Evolutionary conservation across 2,329 filamentous ascomycete genomes (phyloP).

Genomic region (Aspergillus novoparasiticus): DNA sequence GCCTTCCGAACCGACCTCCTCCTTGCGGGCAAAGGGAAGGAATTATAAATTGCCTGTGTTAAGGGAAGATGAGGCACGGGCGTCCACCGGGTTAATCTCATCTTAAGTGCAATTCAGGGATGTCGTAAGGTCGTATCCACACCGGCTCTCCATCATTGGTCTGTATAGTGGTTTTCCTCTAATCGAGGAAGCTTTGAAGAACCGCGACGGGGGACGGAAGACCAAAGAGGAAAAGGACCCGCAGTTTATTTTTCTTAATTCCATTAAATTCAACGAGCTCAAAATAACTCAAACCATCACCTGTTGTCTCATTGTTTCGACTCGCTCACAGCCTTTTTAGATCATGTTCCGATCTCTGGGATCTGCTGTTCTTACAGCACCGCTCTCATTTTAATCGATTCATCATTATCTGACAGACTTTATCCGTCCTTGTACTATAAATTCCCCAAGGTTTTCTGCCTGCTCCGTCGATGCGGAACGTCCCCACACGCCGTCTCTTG

Average conservation of each 20-base stretch:
- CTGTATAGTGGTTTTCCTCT: neutral
- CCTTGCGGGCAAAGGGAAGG: slow-evolving; percentile 9
- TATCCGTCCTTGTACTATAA: neutral
- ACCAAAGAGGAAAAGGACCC: neutral
- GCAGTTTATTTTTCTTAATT: neutral
- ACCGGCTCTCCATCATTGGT: neutral
- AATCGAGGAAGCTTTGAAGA: neutral
- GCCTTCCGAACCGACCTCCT: slow-evolving; percentile 14
- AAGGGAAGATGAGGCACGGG: slow-evolving; percentile 26
- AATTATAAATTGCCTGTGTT: slow-evolving; percentile 19
- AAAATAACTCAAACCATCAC: neutral
- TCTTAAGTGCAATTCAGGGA: neutral
- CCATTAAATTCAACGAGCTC: neutral
- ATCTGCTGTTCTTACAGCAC: neutral
- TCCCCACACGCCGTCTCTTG: slow-evolving; percentile 17
- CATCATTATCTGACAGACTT: neutral
- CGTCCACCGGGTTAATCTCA: slow-evolving; percentile 20
- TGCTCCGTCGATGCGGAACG: slow-evolving; percentile 22
- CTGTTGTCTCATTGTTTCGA: no score
- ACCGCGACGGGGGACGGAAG: neutral
- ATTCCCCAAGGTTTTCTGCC: slow-evolving; percentile 1
- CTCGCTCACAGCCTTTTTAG: neutral
- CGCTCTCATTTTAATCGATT: neutral
- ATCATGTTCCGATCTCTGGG: neutral
- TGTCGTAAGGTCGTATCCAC: neutral